Evolutionary conservation across 169 alveolate species (phyloP), one percentile per base, ranked within the genome.

Genomic region (Cystoisospora suis): DNA sequence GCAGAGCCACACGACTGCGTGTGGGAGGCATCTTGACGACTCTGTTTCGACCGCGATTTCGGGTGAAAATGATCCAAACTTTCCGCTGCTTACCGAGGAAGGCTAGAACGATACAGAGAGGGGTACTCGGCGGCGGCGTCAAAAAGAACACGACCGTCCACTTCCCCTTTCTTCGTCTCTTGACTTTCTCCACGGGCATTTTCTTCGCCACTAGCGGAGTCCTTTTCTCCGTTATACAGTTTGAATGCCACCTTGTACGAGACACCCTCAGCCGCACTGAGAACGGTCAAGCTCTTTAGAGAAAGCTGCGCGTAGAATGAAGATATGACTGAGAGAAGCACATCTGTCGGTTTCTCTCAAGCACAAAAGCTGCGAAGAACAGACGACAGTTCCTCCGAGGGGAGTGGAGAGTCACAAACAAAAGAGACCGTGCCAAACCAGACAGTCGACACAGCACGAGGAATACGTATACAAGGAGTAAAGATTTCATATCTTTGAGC

Each of bases 61-160:
- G n/a, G n/a, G n/a, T n/a, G n/a, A n/a, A n/a, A n/a, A n/a, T n/a
- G n/a, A n/a, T n/a, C n/a, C n/a, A 17, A 23, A 56, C 77, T 36
- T 34, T 17, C 40, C 58, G 46, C 3, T 65, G 46, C 47, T 53
- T 65, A 29, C 81, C 34, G 79, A 20, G 90, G 53, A 46, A 6
- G 90, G 69, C 45, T 29, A 47, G 58, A 27, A 1, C 38, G 58
- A 75, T 36, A 36, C 44, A 75, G 56, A 0, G 83, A 47, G 9
- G 56, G 58, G 23, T 42, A 40, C 44, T 75, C 83, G 49, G 34
- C 44, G 59, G 83, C 83, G n/a, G 83, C 83, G 58, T 75, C 56
- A 46, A 65, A 53, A 2, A 12, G 77, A 1, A 3, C 65, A 2
- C 61, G 42, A 29, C 65, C 61, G 59, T 15, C 61, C 59, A 38